Evolutionary conservation across 2,329 filamentous ascomycete species (phyloP).

Genomic region (Pezicula rhizophila): DNA sequence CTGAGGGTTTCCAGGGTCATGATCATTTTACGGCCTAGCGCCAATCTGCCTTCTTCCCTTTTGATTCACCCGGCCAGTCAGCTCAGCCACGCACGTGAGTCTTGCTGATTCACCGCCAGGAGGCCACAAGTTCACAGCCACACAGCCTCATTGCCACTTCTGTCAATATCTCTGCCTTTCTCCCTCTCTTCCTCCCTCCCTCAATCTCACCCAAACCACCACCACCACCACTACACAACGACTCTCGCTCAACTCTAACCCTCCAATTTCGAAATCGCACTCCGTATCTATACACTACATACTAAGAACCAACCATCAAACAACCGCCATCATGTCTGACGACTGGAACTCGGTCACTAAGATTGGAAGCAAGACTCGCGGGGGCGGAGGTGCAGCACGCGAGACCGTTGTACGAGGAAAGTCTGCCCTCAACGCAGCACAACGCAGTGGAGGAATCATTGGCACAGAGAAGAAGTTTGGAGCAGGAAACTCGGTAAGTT

Average conservation of each 20-base stretch:
- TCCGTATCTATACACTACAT: neutral
- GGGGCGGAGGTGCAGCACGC: conserved; percentile 58
- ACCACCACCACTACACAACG: conserved; percentile 11
- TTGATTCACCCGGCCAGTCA: conserved; percentile 15
- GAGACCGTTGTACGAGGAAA: conserved; percentile 89
- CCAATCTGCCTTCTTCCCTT: neutral
- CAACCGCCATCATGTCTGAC: conserved; percentile 40
- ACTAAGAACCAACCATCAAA: conserved; percentile 9
- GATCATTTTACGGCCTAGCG: neutral
- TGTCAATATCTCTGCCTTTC: conserved; percentile 1
- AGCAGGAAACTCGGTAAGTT: conserved; percentile 71
- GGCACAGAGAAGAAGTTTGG: conserved; percentile 89
- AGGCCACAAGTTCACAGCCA: conserved; percentile 1
- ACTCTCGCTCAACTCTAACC: neutral
- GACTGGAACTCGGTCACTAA: conserved; percentile 89
- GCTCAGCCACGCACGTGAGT: neutral
- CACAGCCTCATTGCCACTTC: conserved; percentile 9
- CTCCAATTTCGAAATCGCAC: neutral
- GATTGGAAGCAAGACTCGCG: conserved; percentile 81
- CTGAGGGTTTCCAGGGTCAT: neutral
- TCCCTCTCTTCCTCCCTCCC: neutral
- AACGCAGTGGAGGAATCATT: conserved; percentile 69
- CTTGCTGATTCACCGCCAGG: conserved; percentile 3
- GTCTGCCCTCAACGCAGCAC: conserved; percentile 78
- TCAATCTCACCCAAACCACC: neutral